These are phyloP conservation scores for Candida xiaguanensis DNA, from an alignment of 805 yeast genomes.

Conservation along the genomic window DNA sequence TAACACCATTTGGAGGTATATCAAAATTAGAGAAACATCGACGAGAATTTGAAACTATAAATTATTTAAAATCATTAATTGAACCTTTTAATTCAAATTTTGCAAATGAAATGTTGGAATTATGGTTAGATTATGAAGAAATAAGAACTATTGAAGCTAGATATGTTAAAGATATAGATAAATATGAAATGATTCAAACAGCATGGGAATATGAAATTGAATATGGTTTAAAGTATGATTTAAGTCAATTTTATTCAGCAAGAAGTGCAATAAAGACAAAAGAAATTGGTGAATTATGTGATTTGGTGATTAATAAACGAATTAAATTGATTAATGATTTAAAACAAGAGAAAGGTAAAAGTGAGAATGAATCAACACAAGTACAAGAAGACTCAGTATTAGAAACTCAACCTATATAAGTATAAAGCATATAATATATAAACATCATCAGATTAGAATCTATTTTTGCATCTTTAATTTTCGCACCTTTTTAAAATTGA, in stretches of 20 bases:
- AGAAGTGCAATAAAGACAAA: conserved; percentile 60
- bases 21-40: conserved; percentile 79
- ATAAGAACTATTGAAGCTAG: conserved; percentile 78
- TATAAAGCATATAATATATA: no score
- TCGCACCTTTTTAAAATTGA: background rate
- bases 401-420: background rate
- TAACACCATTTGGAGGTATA: conserved; percentile 71
- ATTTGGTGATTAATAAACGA: conserved; percentile 34
- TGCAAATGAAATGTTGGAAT: conserved; percentile 60
- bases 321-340: conserved; percentile 12
- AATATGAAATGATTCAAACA: conserved; percentile 80
- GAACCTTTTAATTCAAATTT: conserved; percentile 60
- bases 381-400: background rate
- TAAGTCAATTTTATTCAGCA: conserved; percentile 69
- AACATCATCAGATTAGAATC: background rate
- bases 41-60: conserved; percentile 71
- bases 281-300: conserved; percentile 69
- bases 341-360: background rate
- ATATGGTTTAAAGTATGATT: conserved; percentile 51
- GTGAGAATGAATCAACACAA: background rate
- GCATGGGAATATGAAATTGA: conserved; percentile 80
- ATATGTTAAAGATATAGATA: conserved; percentile 91
- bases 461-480: background rate
- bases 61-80: conserved; percentile 58
- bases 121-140: conserved; percentile 89